These are phyloP conservation scores for Nicotiana rustica DNA, from an alignment of 305 asterid genomes.

Conservation along the genomic window DNA sequence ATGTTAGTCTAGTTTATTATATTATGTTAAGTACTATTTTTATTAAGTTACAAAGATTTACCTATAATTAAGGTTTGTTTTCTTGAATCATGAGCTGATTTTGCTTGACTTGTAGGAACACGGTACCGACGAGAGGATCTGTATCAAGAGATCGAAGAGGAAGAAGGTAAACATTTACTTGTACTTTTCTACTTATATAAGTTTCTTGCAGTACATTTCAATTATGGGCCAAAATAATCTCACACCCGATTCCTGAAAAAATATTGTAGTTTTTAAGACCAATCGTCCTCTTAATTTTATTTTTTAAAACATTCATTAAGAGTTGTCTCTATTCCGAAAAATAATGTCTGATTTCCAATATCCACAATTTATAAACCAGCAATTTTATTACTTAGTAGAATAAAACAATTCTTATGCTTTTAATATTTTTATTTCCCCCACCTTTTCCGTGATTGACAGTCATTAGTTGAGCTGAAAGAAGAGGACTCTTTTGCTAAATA, in stretches of 20 bases:
- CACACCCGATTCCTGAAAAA: background rate
- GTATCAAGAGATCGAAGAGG: constrained; percentile 65
- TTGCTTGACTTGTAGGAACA: constrained; percentile 45
- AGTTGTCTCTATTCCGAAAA: no score
- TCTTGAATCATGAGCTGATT: no score
- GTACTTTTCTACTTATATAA: background rate
- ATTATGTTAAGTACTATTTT: background rate
- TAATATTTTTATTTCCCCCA: no score
- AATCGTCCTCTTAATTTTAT: no score
- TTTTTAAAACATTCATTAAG: no score
- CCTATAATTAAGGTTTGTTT: background rate
- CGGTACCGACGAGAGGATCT: constrained; percentile 46
- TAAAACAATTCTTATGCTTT: no score
- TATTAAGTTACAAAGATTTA: background rate
- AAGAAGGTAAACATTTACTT: constrained; percentile 64
- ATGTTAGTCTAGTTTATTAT: background rate
- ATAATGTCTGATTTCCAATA: background rate
- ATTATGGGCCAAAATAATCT: background rate
- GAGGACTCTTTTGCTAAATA: no score
- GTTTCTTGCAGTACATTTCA: background rate
- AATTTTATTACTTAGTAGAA: no score
- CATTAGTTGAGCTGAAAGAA: no score
- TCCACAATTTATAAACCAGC: background rate
- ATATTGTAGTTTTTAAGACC: background rate
- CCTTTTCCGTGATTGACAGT: no score